Conservation (phyloP, 2,329 filamentous ascomycete species). For the Neoarthrinium moseri region DNA sequence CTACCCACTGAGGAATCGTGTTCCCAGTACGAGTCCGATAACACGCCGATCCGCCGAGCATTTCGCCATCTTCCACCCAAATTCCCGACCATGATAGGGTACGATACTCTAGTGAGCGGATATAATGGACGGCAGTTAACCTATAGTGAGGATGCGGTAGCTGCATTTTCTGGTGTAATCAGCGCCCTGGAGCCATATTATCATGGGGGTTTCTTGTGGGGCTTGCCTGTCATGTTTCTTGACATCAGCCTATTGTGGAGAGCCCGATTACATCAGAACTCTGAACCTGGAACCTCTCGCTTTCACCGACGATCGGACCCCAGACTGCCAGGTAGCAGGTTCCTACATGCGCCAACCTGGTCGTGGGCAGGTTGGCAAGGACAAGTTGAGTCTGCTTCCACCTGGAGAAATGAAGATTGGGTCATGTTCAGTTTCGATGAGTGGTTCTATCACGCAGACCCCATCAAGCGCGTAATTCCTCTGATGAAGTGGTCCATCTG, state of each 20-base stretch:
- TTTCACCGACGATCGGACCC: neutral
- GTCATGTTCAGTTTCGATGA: neutral
- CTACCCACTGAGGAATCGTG: neutral
- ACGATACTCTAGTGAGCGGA: neutral
- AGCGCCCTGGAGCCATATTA: neutral
- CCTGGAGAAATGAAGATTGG: neutral
- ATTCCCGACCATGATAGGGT: neutral
- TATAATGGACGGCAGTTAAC: neutral
- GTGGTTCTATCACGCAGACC: neutral
- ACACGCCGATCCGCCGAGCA: neutral
- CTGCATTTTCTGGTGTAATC: neutral
- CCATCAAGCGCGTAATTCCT: neutral
- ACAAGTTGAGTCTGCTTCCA: neutral
- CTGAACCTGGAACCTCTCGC: neutral
- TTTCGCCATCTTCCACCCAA: neutral
- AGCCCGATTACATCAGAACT: neutral
- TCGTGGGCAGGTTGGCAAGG: slow-evolving; percentile 3
- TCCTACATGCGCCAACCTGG: neutral
- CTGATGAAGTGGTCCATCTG: neutral
- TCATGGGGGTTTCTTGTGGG: neutral
- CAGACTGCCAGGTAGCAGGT: neutral
- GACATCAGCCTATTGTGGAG: neutral
- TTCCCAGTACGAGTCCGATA: neutral
- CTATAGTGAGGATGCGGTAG: neutral
- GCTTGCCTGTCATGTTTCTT: neutral